Base-by-base conservation (phyloP, 1,139 yeast genomes). In the Petasospora fabianii region DNA sequence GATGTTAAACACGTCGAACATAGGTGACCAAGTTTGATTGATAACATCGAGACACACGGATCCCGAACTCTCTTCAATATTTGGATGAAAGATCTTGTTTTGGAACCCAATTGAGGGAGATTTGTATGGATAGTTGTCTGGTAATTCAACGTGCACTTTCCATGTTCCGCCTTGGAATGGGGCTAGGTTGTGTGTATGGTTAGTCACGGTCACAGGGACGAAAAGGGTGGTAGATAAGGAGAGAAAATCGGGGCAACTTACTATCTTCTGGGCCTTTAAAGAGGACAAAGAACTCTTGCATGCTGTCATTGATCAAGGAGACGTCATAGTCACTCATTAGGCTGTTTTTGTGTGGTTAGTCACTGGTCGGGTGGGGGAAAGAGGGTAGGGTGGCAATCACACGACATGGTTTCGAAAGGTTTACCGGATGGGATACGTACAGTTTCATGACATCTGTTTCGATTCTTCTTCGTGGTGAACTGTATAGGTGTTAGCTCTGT, bases 1-100 rank as follows among this genome's bases (percentile, higher is more conserved):
- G 28, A 92, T 86, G 60, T 92, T 92, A 51, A 83, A 70, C 53
- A 90, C 73, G 37, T 92, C 97, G 68, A 88, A 92, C 90, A 92
- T 85, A 3, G 98, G 98, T 32, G 95, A 84, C 98, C 98, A 92
- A 1, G 97, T 88, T 58, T 92, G 97, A 62, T 92, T 92, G 51
- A 92, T 90, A 26, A 92, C 98, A 59, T 92, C 98, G 43, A 92
- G 76, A 63, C 98, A 92, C 12, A 92, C 97, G 0, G 95, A 81
- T 0, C 98, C 98, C 4, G 95, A 83, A 21, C 79, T 73, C 58
- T 86, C 92, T 56, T 86, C 96, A 44, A 86, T 85, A 58, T 92
- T 92, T 6, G 98, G 98, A 59, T 92, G 98, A 62, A 79, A 90
- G 24, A 92, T 90, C 60, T 83, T 85, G 62, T 90, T 92, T 42